phyloP scores from a whole-genome alignment of 805 yeast species.

The Candida ficus region DNA sequence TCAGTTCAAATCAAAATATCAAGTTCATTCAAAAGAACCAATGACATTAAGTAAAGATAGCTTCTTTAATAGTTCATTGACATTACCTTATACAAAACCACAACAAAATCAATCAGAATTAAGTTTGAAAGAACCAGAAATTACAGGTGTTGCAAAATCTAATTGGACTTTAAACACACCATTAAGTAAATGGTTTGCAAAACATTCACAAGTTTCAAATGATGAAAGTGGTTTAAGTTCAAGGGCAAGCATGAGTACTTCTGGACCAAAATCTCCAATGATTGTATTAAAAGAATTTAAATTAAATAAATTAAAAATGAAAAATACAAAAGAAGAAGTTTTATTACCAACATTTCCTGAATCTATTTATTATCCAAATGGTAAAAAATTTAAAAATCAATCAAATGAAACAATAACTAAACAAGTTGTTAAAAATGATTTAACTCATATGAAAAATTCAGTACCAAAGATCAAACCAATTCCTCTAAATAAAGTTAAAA shows the following conservation, averaged over 20 bases:
- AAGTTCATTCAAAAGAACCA: background rate
- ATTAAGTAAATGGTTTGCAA: slow-evolving; percentile 24
- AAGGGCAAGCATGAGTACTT: slow-evolving; percentile 19
- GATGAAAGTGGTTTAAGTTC: slow-evolving; percentile 5
- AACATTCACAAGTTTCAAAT: slow-evolving; percentile 11
- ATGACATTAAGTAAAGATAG: background rate
- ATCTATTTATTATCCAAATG: slow-evolving; percentile 5
- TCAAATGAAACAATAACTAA: slow-evolving; percentile 6
- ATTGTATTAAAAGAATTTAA: slow-evolving; percentile 22
- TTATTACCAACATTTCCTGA: slow-evolving; percentile 20
- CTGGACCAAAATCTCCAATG: slow-evolving; percentile 20
- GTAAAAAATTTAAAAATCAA: no score
- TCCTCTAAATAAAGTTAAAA: slow-evolving; percentile 4
- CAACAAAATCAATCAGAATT: slow-evolving; percentile 11
- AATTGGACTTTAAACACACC: slow-evolving; percentile 24
- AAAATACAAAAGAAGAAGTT: slow-evolving; percentile 2
- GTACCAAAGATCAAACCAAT: slow-evolving; percentile 16
- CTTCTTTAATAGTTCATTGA: background rate
- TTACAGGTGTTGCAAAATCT: slow-evolving; percentile 6
- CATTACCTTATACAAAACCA: background rate
- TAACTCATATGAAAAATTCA: background rate
- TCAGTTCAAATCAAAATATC: background rate
- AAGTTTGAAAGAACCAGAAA: slow-evolving; percentile 17
- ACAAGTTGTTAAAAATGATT: slow-evolving; percentile 13
- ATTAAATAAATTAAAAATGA: slow-evolving; percentile 8